Conservation (phyloP, 2,329 filamentous ascomycete genomes). For the Beauveria rudraprayagi region DNA sequence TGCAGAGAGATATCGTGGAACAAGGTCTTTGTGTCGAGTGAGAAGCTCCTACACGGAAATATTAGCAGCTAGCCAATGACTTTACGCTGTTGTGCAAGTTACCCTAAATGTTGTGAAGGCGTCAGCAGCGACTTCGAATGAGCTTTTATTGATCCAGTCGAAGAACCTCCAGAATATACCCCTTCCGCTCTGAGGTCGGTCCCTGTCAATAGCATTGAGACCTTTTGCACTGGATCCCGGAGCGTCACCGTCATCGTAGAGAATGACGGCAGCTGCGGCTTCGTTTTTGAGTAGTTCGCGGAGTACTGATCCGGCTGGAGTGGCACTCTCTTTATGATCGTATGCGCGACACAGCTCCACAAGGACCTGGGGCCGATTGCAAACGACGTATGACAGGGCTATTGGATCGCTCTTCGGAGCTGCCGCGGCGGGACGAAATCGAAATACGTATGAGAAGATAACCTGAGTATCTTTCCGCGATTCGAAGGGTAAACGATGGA, state of each 20-base stretch:
- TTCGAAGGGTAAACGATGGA: constrained; percentile 87
- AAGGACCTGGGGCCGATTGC: constrained; percentile 77
- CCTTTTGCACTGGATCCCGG: constrained; percentile 66
- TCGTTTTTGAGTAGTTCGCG: constrained; percentile 86
- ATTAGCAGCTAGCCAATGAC: not conserved
- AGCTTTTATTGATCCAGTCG: constrained; percentile 91
- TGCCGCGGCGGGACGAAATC: constrained; percentile 67
- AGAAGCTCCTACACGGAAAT: constrained; percentile 63
- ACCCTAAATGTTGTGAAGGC: constrained; percentile 96
- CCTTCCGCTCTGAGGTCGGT: constrained; percentile 64
- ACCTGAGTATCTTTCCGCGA: constrained; percentile 92
- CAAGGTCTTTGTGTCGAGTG: constrained; percentile 86
- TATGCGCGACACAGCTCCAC: constrained; percentile 85
- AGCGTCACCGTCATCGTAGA: constrained; percentile 80
- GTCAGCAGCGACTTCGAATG: constrained; percentile 94
- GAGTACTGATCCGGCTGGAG: constrained; percentile 81
- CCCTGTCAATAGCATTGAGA: constrained; percentile 68
- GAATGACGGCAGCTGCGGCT: constrained; percentile 78
- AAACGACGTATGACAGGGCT: constrained; percentile 81
- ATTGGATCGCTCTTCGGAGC: constrained; percentile 67
- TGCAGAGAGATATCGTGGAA: constrained; percentile 76
- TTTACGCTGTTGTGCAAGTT: constrained; percentile 15
- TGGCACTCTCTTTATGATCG: constrained; percentile 82
- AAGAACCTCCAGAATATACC: constrained; percentile 98
- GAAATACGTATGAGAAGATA: constrained; percentile 90